These are phyloP conservation scores for Phytophthora fragariaefolia DNA, from an alignment of 352 stramenopile species.

Conservation along the genomic window DNA sequence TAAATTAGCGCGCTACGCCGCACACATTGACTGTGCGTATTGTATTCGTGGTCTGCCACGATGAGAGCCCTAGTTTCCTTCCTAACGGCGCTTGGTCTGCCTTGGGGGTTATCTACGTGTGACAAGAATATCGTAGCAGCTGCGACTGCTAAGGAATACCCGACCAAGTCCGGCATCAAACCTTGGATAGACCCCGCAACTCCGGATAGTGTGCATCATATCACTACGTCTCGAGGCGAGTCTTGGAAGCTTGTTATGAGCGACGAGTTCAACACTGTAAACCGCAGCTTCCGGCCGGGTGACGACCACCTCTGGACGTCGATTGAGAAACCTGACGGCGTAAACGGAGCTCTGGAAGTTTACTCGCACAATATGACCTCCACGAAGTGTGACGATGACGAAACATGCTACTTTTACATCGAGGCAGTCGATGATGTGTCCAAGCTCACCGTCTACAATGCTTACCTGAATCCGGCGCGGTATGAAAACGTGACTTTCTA, in stretches of 20 bases:
- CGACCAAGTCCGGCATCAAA: conserved; percentile 50
- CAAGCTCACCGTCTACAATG: conserved; percentile 53
- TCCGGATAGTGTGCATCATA: conserved; percentile 42
- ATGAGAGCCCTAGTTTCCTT: conserved; percentile 3
- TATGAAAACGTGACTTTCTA: conserved; percentile 52
- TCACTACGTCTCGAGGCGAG: conserved; percentile 42
- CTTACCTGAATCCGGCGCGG: conserved; percentile 46
- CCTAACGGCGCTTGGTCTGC: not conserved
- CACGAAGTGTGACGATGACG: conserved; percentile 52
- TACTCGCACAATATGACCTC: conserved; percentile 92
- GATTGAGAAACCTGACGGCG: conserved; percentile 94
- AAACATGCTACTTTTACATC: conserved; percentile 67
- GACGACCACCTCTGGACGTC: conserved; percentile 94
- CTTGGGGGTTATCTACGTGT: not conserved
- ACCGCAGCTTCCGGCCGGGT: conserved; percentile 89
- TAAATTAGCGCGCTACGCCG: conserved; percentile 7
- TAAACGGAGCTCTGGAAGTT: conserved; percentile 90
- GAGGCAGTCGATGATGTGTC: conserved; percentile 49
- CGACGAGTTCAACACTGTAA: conserved; percentile 92
- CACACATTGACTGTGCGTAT: not conserved
- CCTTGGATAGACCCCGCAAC: conserved; percentile 60
- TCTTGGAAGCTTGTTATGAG: conserved; percentile 87
- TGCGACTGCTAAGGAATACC: conserved; percentile 30
- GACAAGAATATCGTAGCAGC: not conserved
- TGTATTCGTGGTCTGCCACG: not conserved